These are phyloP conservation scores for Medicago arabica DNA, from an alignment of 306 rosid species.

Conservation along the genomic window DNA sequence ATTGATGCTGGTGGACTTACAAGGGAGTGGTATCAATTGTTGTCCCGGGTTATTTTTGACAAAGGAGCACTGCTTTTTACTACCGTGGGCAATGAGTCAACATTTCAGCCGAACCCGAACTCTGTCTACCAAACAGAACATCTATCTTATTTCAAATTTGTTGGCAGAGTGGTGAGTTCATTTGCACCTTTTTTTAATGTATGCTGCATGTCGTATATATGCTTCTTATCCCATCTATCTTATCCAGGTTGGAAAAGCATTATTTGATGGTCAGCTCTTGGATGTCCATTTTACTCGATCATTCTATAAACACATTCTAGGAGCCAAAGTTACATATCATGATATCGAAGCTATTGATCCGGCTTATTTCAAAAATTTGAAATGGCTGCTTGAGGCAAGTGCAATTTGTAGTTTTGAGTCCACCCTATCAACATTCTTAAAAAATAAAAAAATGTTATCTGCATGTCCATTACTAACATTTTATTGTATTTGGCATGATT, in stretches of 20 bases:
- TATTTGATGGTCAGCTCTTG: slow-evolving; percentile 92
- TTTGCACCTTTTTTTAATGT: slow-evolving; percentile 36
- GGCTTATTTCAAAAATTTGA: slow-evolving; percentile 78
- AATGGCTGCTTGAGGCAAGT: slow-evolving; percentile 97
- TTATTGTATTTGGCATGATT: slow-evolving; percentile 31
- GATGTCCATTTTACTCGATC: slow-evolving; percentile 98
- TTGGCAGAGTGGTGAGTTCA: slow-evolving; percentile 95
- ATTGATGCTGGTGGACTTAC: slow-evolving; percentile 98
- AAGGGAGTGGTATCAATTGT: slow-evolving; percentile 94
- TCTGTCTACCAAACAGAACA: slow-evolving; percentile 98
- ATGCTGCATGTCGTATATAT: slow-evolving; percentile 31
- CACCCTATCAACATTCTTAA: not conserved
- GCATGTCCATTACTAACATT: slow-evolving; percentile 30
- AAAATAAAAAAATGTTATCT: slow-evolving; percentile 8
- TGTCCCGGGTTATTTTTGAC: slow-evolving; percentile 96
- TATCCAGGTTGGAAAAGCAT: slow-evolving; percentile 94
- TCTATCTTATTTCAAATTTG: slow-evolving; percentile 95
- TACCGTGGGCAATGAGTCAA: slow-evolving; percentile 93
- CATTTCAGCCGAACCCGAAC: slow-evolving; percentile 97
- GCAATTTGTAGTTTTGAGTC: not conserved
- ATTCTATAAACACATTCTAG: slow-evolving; percentile 93
- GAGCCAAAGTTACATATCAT: slow-evolving; percentile 90
- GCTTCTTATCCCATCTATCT: slow-evolving; percentile 37
- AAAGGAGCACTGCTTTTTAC: slow-evolving; percentile 95
- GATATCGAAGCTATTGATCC: slow-evolving; percentile 99